Percentiles rank a stretch among this genome's conserved stretches.
phyloP scores from a whole-genome alignment of 1,139 yeast species.

The Hyphopichia fennica region DNA sequence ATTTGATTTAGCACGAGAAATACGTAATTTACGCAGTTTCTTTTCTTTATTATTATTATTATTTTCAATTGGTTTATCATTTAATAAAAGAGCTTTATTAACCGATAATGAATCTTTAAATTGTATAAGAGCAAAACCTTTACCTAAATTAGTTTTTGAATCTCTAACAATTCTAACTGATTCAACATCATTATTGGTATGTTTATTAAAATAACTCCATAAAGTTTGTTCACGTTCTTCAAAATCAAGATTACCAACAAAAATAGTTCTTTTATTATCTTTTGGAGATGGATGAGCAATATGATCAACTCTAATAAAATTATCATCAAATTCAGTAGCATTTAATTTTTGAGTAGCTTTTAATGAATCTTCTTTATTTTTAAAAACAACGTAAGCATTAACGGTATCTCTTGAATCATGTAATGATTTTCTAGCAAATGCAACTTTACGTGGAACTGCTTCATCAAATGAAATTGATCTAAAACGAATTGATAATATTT shows the following conservation, averaged over 20 bases:
- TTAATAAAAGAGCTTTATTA: slow-evolving; percentile 74
- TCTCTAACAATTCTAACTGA: slow-evolving; percentile 91
- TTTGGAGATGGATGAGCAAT: slow-evolving; percentile 87
- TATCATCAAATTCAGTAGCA: slow-evolving; percentile 64
- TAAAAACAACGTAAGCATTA: slow-evolving; percentile 85
- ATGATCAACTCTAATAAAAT: slow-evolving; percentile 88
- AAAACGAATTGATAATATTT: slow-evolving; percentile 75
- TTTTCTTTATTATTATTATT: slow-evolving; percentile 39
- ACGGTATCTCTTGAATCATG: slow-evolving; percentile 78
- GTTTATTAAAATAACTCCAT: slow-evolving; percentile 73
- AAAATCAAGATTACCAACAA: slow-evolving; percentile 92
- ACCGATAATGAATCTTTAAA: slow-evolving; percentile 81
- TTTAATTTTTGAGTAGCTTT: slow-evolving; percentile 58
- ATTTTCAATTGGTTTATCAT: slow-evolving; percentile 67
- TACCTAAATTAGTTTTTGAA: slow-evolving; percentile 90
- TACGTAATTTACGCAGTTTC: slow-evolving; percentile 65
- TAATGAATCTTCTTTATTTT: slow-evolving; percentile 50
- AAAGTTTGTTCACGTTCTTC: slow-evolving; percentile 88
- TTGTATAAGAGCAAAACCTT: slow-evolving; percentile 96
- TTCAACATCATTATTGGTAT: slow-evolving; percentile 70
- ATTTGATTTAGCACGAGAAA: slow-evolving; percentile 68
- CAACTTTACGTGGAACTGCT: slow-evolving; percentile 87
- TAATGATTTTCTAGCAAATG: slow-evolving; percentile 77
- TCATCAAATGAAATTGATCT: slow-evolving; percentile 91
- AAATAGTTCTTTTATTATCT: slow-evolving; percentile 80